These are phyloP conservation scores for Mucor racemosus DNA, from an alignment of 371 early-diverging fungal genomes.

Conservation along the genomic window DNA sequence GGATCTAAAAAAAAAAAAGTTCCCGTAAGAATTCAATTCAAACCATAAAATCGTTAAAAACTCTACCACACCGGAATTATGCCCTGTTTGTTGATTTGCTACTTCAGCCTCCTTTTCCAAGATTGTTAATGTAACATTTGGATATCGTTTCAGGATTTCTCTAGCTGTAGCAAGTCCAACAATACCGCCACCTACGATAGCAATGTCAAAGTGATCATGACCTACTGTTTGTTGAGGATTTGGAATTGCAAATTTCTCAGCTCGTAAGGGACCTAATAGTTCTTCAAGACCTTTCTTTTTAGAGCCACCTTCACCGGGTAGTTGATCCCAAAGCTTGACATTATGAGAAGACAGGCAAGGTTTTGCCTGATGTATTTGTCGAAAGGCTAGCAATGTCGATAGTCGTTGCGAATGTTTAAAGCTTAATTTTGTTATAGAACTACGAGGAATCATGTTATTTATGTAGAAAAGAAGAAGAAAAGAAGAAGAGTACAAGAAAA, in stretches of 20 bases:
- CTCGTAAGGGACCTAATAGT: slow-evolving; percentile 35
- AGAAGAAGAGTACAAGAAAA: background rate
- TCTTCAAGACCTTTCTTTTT: slow-evolving; percentile 33
- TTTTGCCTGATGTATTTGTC: background rate
- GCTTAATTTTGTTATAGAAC: background rate
- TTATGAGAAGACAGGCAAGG: background rate
- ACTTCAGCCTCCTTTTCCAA: slow-evolving; percentile 53
- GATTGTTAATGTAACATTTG: slow-evolving; percentile 40
- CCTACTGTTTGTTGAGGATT: slow-evolving; percentile 20
- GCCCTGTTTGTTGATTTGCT: slow-evolving; percentile 51
- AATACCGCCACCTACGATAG: slow-evolving; percentile 48
- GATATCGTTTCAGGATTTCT: slow-evolving; percentile 46
- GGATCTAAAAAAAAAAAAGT: slow-evolving; percentile 31
- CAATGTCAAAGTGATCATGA: slow-evolving; percentile 41
- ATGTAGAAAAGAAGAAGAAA: background rate
- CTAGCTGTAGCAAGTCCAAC: slow-evolving; percentile 53
- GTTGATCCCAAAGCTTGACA: slow-evolving; percentile 29
- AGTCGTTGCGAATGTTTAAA: background rate
- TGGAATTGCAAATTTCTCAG: slow-evolving; percentile 27
- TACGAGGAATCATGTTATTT: background rate
- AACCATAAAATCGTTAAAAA: no score
- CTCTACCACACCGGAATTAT: slow-evolving; percentile 44
- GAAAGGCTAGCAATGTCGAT: background rate
- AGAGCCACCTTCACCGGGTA: slow-evolving; percentile 41
- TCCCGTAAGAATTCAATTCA: background rate